Percentiles rank a stretch among this genome's conserved stretches.
These are phyloP conservation scores for Hippophae rhamnoides DNA, from an alignment of 306 rosid genomes.

Conservation along the genomic window DNA sequence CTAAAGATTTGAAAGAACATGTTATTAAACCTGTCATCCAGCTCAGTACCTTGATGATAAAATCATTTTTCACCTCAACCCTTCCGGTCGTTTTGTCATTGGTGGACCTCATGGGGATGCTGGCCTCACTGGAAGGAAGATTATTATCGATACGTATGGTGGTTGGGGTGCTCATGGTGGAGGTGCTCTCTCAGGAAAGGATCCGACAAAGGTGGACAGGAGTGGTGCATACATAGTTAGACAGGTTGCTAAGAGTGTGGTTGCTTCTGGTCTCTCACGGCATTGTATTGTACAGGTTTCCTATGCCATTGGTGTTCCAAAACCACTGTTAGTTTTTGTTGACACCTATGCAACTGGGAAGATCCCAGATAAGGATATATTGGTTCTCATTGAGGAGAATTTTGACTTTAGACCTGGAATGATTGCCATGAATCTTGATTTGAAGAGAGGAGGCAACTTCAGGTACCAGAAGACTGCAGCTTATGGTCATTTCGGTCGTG, in stretches of 20 bases:
- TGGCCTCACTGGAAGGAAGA: conserved; percentile 20
- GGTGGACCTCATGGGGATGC: conserved; percentile 24
- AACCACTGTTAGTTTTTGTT: conserved; percentile 22
- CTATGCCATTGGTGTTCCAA: conserved; percentile 21
- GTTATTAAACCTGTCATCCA: conserved; percentile 18
- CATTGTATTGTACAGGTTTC: conserved; percentile 25
- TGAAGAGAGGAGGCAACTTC: conserved; percentile 17
- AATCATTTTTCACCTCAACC: conserved; percentile 23
- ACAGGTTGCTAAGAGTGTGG: conserved; percentile 20
- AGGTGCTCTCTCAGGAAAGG: conserved; percentile 20
- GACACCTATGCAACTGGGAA: conserved; percentile 21
- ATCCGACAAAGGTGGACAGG: conserved; percentile 21
- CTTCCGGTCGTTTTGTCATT: conserved; percentile 23
- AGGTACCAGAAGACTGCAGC: conserved; percentile 23
- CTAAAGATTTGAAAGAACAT: conserved; percentile 19
- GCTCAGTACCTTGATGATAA: conserved; percentile 17
- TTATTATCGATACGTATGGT: conserved; percentile 20
- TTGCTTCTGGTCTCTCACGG: conserved; percentile 18
- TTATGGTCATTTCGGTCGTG: conserved; percentile 21
- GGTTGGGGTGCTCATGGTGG: conserved; percentile 28
- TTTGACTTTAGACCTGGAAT: conserved; percentile 23
- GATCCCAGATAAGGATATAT: conserved; percentile 20
- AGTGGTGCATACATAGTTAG: conserved; percentile 21
- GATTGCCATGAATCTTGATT: conserved; percentile 19
- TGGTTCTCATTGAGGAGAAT: conserved; percentile 16